Evolutionary conservation across 148 eudicot genomes (phyloP), one percentile per base, ranked within the genome.

Genomic region (Vaccinium darrowii): DNA sequence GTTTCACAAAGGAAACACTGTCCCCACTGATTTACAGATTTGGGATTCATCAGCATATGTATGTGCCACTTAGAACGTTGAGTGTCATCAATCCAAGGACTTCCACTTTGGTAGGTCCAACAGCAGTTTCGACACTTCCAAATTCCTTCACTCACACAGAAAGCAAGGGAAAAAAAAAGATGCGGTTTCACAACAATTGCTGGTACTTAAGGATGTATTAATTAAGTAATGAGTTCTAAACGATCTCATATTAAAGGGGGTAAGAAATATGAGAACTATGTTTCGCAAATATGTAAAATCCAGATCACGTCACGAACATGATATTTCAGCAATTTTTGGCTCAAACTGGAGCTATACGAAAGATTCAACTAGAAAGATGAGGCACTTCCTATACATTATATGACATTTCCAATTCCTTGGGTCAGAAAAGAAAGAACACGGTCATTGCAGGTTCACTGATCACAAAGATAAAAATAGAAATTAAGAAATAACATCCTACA

Each of bases 101-200:
- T 85, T 79, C 85, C 88, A 81, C 82, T 63, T 85, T 81, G 86
- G 82, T 89, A 85, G 62, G 86, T 88, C 93, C 93, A 91, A 85
- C 85, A 30, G 91, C 91, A 91, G 83, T 87, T 71, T 86, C 86
- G 93, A 89, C 93, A 91, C 85, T 91, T 91, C 93, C 93, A 91
- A 78, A 87, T 81, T 76, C 89, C 88, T 86, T 86, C 85, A 82
- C 49, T 63, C 84, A 76, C 47, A 84, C 47, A 84, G 21, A 47
- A 57, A 86, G 62, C 53, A 71, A 7, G 72, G 71, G 30, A 30
- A 67, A 69, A 76, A 63, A 30, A 36, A 36, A 43, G 2, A 43
- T 74, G 69, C 33, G 36, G 53, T 53, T 67, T 54, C 69, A 83
- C 57, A 62, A 82, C 39, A 77, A n/a, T 51, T 1, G 47, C 84